A percentile compares a stretch with the other conserved stretches of the same genome.
phyloP scores from a whole-genome alignment of 129 eudicot species.

The Ambrosia artemisiifolia region DNA sequence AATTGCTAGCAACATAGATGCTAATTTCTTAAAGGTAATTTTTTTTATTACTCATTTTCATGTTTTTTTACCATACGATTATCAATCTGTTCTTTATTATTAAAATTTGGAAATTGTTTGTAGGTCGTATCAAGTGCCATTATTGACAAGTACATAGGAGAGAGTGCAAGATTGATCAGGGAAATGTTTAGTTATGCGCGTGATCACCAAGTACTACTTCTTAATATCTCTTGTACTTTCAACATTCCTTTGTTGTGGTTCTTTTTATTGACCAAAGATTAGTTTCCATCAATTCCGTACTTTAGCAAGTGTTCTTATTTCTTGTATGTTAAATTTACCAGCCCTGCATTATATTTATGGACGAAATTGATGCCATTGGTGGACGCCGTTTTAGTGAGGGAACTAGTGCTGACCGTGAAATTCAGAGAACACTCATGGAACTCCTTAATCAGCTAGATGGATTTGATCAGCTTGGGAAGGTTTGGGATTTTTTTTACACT shows the following conservation, averaged over 20 bases:
- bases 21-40: constrained; percentile 81
- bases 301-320: neutral
- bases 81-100: neutral
- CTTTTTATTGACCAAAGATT: neutral
- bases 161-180: constrained; percentile 95
- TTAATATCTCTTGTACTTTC: neutral
- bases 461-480: constrained; percentile 98
- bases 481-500: constrained; percentile 8
- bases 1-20: constrained; percentile 97
- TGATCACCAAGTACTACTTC: constrained; percentile 81
- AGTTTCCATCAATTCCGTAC: neutral
- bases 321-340: neutral
- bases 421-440: constrained; percentile 98
- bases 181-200: constrained; percentile 98
- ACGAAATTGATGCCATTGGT: constrained; percentile 92
- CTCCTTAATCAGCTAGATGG: constrained; percentile 96
- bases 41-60: neutral
- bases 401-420: constrained; percentile 98
- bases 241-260: neutral
- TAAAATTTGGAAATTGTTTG: neutral
- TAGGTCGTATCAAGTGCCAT: constrained; percentile 99
- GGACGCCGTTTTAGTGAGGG: constrained; percentile 99
- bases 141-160: constrained; percentile 95
- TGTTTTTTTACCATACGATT: neutral
- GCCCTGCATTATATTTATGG: constrained; percentile 16